Percentiles rank a stretch among this genome's conserved stretches.
phyloP scores from a whole-genome alignment of 2,329 filamentous ascomycete species.

The Plectosphaerella cucumerina region DNA sequence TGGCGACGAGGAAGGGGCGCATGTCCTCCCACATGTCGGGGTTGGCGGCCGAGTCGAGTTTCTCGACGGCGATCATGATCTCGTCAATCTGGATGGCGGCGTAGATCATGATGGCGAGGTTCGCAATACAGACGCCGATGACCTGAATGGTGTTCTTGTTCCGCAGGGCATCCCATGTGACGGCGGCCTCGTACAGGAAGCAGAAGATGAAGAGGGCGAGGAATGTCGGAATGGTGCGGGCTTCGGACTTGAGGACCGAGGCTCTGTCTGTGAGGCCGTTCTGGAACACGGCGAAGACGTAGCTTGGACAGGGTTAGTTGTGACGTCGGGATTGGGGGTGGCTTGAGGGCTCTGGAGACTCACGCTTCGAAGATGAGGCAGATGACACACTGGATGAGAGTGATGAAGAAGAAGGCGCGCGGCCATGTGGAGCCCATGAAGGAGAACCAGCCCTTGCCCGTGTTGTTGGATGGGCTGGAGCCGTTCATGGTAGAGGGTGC shows the following conservation, averaged over 20 bases:
- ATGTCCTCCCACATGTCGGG: constrained; percentile 63
- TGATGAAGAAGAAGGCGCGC: constrained; percentile 74
- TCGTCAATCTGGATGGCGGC: constrained; percentile 91
- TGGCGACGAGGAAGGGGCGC: constrained; percentile 74
- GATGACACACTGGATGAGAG: constrained; percentile 71
- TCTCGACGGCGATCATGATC: constrained; percentile 69
- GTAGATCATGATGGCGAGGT: constrained; percentile 87
- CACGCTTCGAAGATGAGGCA: constrained; percentile 85
- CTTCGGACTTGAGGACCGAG: constrained; percentile 47
- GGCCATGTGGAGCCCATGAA: constrained; percentile 84
- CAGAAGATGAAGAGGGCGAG: constrained; percentile 96
- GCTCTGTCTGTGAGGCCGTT: constrained; percentile 44
- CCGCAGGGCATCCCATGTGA: constrained; percentile 90
- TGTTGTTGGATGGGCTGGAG: constrained; percentile 13
- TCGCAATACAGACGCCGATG: constrained; percentile 91
- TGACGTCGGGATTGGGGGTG: background rate
- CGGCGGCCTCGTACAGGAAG: constrained; percentile 83
- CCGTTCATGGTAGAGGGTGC: constrained; percentile 23
- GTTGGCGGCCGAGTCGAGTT: constrained; percentile 40
- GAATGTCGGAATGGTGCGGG: constrained; percentile 85
- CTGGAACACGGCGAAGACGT: constrained; percentile 87
- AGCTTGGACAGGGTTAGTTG: constrained; percentile 46
- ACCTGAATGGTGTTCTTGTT: constrained; percentile 98
- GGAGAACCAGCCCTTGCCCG: constrained; percentile 45
- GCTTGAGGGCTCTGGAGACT: constrained; percentile 28